phyloP scores from a whole-genome alignment of 139 green algal species.

The Coccomyxa sp. region DNA sequence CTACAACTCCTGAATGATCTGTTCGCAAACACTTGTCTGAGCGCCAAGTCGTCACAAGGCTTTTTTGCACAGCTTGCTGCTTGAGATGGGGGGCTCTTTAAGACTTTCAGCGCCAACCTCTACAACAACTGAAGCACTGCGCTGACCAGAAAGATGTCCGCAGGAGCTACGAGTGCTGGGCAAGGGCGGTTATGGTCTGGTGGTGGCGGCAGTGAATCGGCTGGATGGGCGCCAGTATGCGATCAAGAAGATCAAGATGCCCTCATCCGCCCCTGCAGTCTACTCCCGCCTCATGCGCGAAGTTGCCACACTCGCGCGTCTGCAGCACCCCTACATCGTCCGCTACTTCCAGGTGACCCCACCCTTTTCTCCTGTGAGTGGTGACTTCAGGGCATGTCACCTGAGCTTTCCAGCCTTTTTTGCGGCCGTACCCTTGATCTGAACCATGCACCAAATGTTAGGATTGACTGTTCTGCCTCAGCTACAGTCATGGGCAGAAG shows the following conservation, averaged over 20 bases:
- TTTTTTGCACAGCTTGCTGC: no score
- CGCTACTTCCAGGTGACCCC: constrained; percentile 82
- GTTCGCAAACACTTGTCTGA: not conserved
- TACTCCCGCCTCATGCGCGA: constrained; percentile 76
- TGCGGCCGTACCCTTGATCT: not conserved
- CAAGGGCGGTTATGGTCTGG: constrained; percentile 80
- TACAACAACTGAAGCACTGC: no score
- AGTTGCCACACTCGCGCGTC: constrained; percentile 80
- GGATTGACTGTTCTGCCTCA: no score
- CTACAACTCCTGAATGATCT: not conserved
- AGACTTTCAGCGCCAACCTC: no score
- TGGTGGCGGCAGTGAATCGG: constrained; percentile 79
- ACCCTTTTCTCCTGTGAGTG: constrained; percentile 20
- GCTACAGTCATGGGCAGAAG: no score
- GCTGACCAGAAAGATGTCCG: no score
- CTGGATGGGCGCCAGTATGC: constrained; percentile 78
- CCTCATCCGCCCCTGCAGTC: constrained; percentile 24
- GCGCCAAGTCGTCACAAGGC: no score
- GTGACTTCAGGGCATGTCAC: no score
- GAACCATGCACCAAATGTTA: no score
- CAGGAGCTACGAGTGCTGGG: constrained; percentile 72
- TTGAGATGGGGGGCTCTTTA: not conserved
- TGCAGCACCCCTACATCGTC: constrained; percentile 90
- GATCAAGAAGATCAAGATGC: constrained; percentile 88
- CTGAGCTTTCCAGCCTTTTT: no score